Conservation (phyloP, 768 basidiomycete genomes). For the Collybiopsis luxurians region DNA sequence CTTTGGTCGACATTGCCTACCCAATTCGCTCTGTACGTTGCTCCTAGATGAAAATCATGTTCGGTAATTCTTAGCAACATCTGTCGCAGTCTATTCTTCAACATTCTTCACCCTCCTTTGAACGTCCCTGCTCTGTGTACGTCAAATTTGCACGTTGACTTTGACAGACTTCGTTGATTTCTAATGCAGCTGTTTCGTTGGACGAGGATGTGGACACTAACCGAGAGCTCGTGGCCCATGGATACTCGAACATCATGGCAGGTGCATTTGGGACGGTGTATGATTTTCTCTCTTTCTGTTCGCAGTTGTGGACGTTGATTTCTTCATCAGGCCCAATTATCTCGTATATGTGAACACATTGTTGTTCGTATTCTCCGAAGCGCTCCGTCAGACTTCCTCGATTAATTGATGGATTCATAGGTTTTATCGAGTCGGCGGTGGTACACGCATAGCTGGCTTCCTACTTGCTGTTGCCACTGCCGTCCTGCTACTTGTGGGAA, state of each 20-base stretch:
- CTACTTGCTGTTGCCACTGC: conserved; percentile 77
- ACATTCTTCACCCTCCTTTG: conserved; percentile 78
- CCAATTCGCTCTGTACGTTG: conserved; percentile 82
- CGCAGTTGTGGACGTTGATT: not conserved
- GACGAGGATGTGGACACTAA: conserved; percentile 88
- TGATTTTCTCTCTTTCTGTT: conserved; percentile 22
- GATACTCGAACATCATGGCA: conserved; percentile 84
- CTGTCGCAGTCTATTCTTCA: conserved; percentile 67
- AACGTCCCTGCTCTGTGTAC: conserved; percentile 87
- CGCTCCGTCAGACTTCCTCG: too few species aligned
- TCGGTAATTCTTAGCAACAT: conserved; percentile 2
- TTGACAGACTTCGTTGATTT: not conserved
- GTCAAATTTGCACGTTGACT: conserved; percentile 13
- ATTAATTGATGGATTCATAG: conserved; percentile 28
- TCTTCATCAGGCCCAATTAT: conserved; percentile 64
- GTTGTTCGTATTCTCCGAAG: conserved; percentile 51
- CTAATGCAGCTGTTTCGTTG: conserved; percentile 71
- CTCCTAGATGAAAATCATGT: conserved; percentile 27
- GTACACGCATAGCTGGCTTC: conserved; percentile 78
- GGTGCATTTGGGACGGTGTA: conserved; percentile 82
- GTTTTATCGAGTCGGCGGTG: conserved; percentile 94
- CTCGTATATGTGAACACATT: conserved; percentile 87
- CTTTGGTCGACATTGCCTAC: conserved; percentile 88
- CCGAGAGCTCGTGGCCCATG: conserved; percentile 89
- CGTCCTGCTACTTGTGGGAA: conserved; percentile 75